Evolutionary conservation across 345 rosid species (phyloP), one percentile per base, ranked within the genome.

Genomic region (Eucalyptus caleyi): DNA sequence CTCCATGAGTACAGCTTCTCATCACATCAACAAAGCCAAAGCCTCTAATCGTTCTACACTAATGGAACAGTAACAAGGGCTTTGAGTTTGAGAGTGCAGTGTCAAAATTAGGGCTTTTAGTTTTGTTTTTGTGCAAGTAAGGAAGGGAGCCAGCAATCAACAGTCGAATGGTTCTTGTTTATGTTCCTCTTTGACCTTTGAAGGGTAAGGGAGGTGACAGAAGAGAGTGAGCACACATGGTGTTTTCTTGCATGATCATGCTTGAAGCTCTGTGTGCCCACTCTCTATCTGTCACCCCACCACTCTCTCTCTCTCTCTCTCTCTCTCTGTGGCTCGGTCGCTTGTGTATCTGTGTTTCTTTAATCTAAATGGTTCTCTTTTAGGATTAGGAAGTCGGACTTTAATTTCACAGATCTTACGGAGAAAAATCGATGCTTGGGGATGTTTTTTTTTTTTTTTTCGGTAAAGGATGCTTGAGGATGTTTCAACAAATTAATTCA

Each of bases 161-260:
- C 14, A 11, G 45, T 40, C 12, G 27, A 72, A 77, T 3, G 59
- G 24, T 86, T 45, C 40, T 86, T 30, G 56, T 32, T 12, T 27
- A 45, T 44, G 49, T 50, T 86, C 59, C 15, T 16, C 34, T 30
- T 45, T 86, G 40, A 50, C 26, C 45, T 45, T 23, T 12, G 45
- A 89, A 80, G 86, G 81, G 82, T 53, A 56, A 82, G 95, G 94
- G 96, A 89, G 98, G 97, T 96, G 98, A 97, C 99, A 97, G 99
- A 96, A 97, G 98, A 97, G 97, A 97, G 99, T 97, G 99, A 97
- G 99, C 99, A 97, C 99, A 93, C 94, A 94, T 93, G 96, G 98
- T 91, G 60, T 80, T 95, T 95, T 95, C 97, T 92, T 96, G 99
- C 99, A 94, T 95, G 89, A n/a, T 90, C 94, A 90, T 95, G 97